Conservation (phyloP, 2,329 filamentous ascomycete species). For the Diaporthe vexans region DNA sequence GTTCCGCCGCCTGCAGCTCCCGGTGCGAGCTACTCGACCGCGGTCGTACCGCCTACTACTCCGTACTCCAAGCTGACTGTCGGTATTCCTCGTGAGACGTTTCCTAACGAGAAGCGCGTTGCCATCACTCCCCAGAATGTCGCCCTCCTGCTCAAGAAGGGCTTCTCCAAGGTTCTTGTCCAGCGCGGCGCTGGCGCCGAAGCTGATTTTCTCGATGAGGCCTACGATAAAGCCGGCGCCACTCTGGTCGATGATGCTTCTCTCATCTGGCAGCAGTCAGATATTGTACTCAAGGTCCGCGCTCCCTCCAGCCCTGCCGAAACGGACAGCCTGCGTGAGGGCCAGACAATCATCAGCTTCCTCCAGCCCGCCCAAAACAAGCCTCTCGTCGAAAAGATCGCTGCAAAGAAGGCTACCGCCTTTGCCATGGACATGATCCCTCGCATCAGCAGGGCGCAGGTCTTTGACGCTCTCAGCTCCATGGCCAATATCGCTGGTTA, state of each 20-base stretch:
- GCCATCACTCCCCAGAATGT: slow-evolving; percentile 90
- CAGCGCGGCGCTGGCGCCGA: slow-evolving; percentile 84
- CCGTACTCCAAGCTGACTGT: slow-evolving; percentile 82
- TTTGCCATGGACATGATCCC: slow-evolving; percentile 97
- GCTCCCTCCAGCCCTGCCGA: slow-evolving; percentile 77
- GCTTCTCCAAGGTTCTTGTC: slow-evolving; percentile 81
- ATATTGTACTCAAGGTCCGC: slow-evolving; percentile 89
- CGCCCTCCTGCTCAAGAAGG: slow-evolving; percentile 85
- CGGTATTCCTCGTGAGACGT: slow-evolving; percentile 85
- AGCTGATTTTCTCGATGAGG: slow-evolving; percentile 83
- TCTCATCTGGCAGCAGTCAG: slow-evolving; percentile 79
- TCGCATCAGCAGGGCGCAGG: slow-evolving; percentile 88
- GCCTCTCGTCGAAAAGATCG: slow-evolving; percentile 79
- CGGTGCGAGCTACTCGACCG: slow-evolving; percentile 56
- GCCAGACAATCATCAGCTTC: slow-evolving; percentile 84
- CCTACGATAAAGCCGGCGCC: slow-evolving; percentile 83
- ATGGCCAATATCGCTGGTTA: slow-evolving; percentile 97
- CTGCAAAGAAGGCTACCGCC: slow-evolving; percentile 77
- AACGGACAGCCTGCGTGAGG: slow-evolving; percentile 75
- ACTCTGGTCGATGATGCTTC: slow-evolving; percentile 77
- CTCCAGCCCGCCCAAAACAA: slow-evolving; percentile 87
- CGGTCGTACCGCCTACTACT: slow-evolving; percentile 58
- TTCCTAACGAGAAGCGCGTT: slow-evolving; percentile 83
- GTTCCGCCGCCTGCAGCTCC: slow-evolving; percentile 41
- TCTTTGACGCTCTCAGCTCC: slow-evolving; percentile 89